Percentiles rank a stretch among this genome's conserved stretches.
Conservation (phyloP, 1,284 basidiomycete genomes). For the Pterulicium gracile region DNA sequence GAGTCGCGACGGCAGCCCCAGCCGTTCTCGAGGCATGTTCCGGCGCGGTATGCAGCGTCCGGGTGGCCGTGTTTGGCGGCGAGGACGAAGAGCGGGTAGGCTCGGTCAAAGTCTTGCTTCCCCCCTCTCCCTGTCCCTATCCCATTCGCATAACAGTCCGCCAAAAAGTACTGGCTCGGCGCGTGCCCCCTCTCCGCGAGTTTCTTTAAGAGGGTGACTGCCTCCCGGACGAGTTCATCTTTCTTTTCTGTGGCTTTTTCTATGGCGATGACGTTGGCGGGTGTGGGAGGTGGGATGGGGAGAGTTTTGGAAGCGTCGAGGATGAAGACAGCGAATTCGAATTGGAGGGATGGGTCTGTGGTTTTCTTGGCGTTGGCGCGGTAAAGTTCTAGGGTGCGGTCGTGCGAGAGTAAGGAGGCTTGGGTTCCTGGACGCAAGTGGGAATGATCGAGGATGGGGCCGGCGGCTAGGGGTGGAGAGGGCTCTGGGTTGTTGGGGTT, state of each 20-base stretch:
- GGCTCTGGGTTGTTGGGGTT: too few relatives aligned
- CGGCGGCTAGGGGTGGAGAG: constrained; percentile 44
- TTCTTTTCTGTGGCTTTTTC: constrained; percentile 76
- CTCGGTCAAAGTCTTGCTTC: constrained; percentile 93
- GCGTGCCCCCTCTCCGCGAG: constrained; percentile 92
- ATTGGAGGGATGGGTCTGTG: constrained; percentile 94
- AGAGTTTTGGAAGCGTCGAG: constrained; percentile 89
- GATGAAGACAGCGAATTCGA: constrained; percentile 98
- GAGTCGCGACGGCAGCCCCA: constrained; percentile 95
- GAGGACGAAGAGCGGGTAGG: constrained; percentile 92
- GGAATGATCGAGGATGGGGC: constrained; percentile 80
- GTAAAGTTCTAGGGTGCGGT: constrained; percentile 94
- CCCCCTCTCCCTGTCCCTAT: constrained; percentile 81
- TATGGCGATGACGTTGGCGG: constrained; percentile 66
- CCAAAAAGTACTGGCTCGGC: constrained; percentile 93
- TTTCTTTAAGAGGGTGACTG: constrained; percentile 76
- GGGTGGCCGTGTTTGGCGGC: constrained; percentile 98
- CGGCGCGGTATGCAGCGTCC: constrained; percentile 91
- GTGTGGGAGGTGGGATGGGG: constrained; percentile 57
- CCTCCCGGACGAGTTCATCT: constrained; percentile 82
- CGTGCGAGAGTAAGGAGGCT: constrained; percentile 87
- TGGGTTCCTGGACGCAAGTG: constrained; percentile 91
- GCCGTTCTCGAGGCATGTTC: constrained; percentile 97
- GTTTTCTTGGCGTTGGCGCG: constrained; percentile 97
- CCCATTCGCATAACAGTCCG: constrained; percentile 96